Evolutionary conservation across 441 rosid species (phyloP).

Genomic region (Gossypium gossypioides): DNA sequence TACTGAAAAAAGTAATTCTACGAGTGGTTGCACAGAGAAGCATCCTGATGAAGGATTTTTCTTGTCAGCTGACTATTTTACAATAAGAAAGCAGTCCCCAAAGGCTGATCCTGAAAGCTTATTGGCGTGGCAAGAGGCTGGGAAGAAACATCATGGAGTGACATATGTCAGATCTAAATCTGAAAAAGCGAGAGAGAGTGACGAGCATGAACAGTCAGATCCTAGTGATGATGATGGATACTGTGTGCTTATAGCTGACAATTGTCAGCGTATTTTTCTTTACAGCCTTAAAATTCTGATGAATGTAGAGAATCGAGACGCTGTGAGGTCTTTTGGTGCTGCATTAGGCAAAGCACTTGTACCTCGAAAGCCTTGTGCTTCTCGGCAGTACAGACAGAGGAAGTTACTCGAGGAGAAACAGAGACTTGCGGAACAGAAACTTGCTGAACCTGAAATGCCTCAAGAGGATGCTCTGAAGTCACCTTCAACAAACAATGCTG

Average conservation of each 20-base stretch:
- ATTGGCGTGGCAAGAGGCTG: slow-evolving; percentile 99
- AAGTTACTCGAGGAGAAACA: slow-evolving; percentile 69
- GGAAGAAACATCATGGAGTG: slow-evolving; percentile 86
- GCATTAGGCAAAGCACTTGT: slow-evolving; percentile 86
- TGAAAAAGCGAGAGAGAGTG: slow-evolving; percentile 91
- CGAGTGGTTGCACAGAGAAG: slow-evolving; percentile 48
- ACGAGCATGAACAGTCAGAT: slow-evolving; percentile 72
- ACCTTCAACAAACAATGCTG: slow-evolving; percentile 29
- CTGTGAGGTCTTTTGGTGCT: slow-evolving; percentile 92
- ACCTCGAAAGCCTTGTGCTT: slow-evolving; percentile 85
- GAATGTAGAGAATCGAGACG: slow-evolving; percentile 82
- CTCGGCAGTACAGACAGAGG: slow-evolving; percentile 84
- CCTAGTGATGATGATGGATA: slow-evolving; percentile 95
- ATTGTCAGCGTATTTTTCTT: slow-evolving; percentile 88
- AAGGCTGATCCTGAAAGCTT: slow-evolving; percentile 84
- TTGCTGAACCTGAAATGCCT: slow-evolving; percentile 36
- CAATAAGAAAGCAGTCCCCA: slow-evolving; percentile 89
- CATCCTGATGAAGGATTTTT: slow-evolving; percentile 84
- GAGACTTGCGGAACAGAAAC: slow-evolving; percentile 34
- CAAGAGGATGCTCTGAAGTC: slow-evolving; percentile 30
- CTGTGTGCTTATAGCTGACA: slow-evolving; percentile 92
- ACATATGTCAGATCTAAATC: slow-evolving; percentile 80
- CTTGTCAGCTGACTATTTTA: slow-evolving; percentile 86
- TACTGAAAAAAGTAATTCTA: slow-evolving; percentile 44
- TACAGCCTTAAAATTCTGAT: slow-evolving; percentile 94